Evolutionary conservation across 139 green algal genomes (phyloP).

Genomic region (Nannochloris sp.): DNA sequence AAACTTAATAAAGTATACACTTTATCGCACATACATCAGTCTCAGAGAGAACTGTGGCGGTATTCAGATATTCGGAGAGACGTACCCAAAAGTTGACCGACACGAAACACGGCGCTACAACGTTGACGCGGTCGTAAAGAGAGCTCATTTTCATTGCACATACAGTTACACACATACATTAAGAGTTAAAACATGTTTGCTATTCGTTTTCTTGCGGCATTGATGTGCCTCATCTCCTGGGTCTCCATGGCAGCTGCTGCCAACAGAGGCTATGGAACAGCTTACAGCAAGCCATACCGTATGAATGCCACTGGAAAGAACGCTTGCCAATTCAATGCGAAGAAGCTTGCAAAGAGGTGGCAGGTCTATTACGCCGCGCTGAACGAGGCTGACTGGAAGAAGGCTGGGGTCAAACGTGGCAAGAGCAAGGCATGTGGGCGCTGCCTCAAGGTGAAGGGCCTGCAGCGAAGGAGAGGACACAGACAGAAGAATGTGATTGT

Average conservation of each 20-base stretch:
- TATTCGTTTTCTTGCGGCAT: not conserved
- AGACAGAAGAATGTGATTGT: not conserved
- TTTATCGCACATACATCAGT: no score
- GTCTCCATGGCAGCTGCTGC: not conserved
- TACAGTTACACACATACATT: no score
- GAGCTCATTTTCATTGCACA: no score
- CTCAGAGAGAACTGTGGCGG: no score
- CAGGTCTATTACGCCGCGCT: conserved; percentile 9
- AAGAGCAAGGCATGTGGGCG: conserved; percentile 4
- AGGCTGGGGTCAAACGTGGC: not conserved
- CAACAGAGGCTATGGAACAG: conserved; percentile 5
- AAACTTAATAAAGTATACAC: no score
- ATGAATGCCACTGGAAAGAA: conserved; percentile 10
- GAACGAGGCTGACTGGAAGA: conserved; percentile 13
- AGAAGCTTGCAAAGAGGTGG: not conserved
- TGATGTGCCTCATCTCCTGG: not conserved
- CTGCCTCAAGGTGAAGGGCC: conserved; percentile 3
- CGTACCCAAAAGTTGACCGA: no score
- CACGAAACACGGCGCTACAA: no score
- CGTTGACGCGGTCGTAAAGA: no score
- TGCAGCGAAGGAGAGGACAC: not conserved
- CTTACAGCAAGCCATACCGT: not conserved
- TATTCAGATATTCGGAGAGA: no score
- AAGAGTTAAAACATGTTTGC: not conserved
- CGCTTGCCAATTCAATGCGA: conserved; percentile 4